Evolutionary conservation across 2,329 filamentous ascomycete species (phyloP), one percentile per base, ranked within the genome.

Genomic region (Dactylonectria macrodidyma): DNA sequence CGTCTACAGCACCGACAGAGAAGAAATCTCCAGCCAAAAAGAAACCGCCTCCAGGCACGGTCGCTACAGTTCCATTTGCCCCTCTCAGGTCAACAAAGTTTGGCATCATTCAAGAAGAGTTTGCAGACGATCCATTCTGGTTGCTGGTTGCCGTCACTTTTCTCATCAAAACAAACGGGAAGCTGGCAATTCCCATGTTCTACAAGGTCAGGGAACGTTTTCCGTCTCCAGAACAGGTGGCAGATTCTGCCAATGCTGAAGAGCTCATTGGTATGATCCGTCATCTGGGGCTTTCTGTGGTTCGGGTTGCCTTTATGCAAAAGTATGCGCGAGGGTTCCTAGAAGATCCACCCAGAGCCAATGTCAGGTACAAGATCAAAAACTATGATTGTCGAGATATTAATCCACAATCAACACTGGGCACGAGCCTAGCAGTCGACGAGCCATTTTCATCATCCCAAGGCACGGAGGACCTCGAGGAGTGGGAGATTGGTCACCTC

Each of bases 401-500:
- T 16, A 76, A 73, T 30, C 67, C 67, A 24, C 33, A 54, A 47
- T 34, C 38, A 19, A 65, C 58, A 19, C 47, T 47, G 26, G 41
- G 36, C 34, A 38, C 16, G n/a, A 48, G 16, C 14, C 12, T 50
- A 22, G 22, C 41, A 4, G 19, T n/a, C 22, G 3, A n/a, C 22
- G 51, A 62, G 5, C 7, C 46, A 19, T 24, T 30, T 30, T 16
- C 41, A 26, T 26, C 58, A 19, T 60, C 41, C 6, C 54, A 59
- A 55, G 66, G 66, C 19, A 59, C 60, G 22, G 56, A 67, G 3
- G 74, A 77, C 19, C 52, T 78, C 22, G 83, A 85, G 11, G 87
- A 88, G 0, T 97, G 94, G 91, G 95, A 98, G 76, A 92, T 97
- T 67, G 94, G 92, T 0, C 93, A 97, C 79, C 83, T 98, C 65